A percentile compares a stretch with the other conserved stretches of the same genome.
Conservation (phyloP, 75 land plant genomes). For the Ceratopteris richardii region DNA sequence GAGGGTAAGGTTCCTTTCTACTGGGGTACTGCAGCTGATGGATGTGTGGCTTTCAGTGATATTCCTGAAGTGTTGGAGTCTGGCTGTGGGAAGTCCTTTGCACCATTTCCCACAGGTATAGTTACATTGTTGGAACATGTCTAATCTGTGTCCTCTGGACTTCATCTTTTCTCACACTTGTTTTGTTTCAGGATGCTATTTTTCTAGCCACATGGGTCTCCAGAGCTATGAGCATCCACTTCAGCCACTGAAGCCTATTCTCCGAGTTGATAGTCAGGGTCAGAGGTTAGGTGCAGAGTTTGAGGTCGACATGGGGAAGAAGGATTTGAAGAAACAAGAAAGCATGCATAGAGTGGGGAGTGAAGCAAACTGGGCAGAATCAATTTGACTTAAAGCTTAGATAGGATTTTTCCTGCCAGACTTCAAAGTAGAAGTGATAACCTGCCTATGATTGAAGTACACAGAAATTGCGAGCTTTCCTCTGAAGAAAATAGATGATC, state of each 20-base stretch:
- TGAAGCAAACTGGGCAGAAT: not conserved
- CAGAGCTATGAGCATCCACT: slow-evolving; percentile 81
- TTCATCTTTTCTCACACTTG: not conserved
- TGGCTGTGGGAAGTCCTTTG: slow-evolving; percentile 83
- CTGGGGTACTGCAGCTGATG: slow-evolving; percentile 91
- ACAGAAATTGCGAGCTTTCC: no score
- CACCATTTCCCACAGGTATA: slow-evolving; percentile 67
- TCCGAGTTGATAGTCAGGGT: no score
- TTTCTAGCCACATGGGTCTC: slow-evolving; percentile 64
- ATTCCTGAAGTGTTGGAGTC: slow-evolving; percentile 46
- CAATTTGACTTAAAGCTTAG: not conserved
- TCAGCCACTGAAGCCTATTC: slow-evolving; percentile 66
- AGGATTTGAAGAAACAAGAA: not conserved
- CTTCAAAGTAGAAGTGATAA: no score
- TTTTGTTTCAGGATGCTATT: slow-evolving; percentile 61
- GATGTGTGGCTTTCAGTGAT: slow-evolving; percentile 67
- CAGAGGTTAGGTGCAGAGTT: not conserved
- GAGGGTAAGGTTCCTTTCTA: slow-evolving; percentile 60
- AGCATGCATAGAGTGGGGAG: not conserved
- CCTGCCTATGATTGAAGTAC: no score
- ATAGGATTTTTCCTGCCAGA: no score
- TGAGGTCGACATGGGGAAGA: not conserved
- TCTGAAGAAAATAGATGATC: no score
- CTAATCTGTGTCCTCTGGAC: not conserved
- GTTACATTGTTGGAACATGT: no score